Evolutionary conservation across 2,329 filamentous ascomycete species (phyloP), one percentile per base, ranked within the genome.

Genomic region (Escovopsis sp.): DNA sequence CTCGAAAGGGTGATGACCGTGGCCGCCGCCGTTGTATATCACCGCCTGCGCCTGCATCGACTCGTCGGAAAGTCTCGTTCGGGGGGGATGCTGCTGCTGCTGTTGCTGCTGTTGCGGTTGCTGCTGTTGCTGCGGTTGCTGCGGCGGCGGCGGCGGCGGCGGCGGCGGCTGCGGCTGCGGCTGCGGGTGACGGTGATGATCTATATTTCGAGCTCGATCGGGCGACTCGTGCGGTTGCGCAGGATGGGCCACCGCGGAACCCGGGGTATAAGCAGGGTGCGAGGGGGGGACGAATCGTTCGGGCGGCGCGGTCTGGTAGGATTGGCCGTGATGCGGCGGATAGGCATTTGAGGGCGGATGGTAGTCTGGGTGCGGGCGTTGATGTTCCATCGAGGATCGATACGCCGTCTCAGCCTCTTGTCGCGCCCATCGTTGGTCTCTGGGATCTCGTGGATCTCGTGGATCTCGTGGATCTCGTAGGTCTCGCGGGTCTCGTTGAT

Each of bases 121-220:
- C 24, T 40, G 43, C 9, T 58, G 58, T 4, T 59, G 55, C 20
- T 20, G 20, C 5, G 57, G 56, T 39, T 45, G 57, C 51, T 57
- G 61, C 37, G 57, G 62, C 13, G 58, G 60, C 27, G 56, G 60
- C n/a, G 37, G 43, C 10, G 58, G 58, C 4, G 59, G 55, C 20
- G 59, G 56, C 16, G 8, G 33, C 13, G 24, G 61, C 37, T 57
- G 44, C 9, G 58, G 58, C 4, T 59, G 33, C 13, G 24, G 61
- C 37, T 57, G 44, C 9, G 58, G 58, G 4, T 59, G 55, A 40
- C 63, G 57, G 43, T 61, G 57, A 30, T 60, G 55, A 11, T 58
- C 60, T 49, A 67, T n/a, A n/a, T n/a, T 62, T 37, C 66, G 62
- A 16, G 64, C 63, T n/a, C 66, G 64, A 9, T 74, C 71, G 4